These are phyloP conservation scores for Corymbia citriodora DNA, from an alignment of 441 rosid species.

Conservation along the genomic window DNA sequence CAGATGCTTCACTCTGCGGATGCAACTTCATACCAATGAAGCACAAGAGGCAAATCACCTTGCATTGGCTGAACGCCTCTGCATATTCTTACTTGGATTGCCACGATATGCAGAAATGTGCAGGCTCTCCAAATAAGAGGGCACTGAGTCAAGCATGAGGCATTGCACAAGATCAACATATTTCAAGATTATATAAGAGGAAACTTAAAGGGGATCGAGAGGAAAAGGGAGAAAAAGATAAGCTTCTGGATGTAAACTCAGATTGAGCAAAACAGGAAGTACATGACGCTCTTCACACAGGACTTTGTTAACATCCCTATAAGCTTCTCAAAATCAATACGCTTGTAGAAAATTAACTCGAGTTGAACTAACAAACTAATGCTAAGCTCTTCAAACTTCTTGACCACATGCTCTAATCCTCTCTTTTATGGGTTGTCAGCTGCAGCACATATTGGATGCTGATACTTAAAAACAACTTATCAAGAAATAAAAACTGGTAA, in stretches of 20 bases:
- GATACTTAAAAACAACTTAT: background rate
- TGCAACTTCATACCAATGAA: background rate
- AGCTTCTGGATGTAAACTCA: background rate
- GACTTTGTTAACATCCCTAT: background rate
- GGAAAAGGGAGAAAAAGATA: background rate
- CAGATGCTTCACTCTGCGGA: background rate
- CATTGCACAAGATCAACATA: background rate
- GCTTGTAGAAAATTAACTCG: background rate
- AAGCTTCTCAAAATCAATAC: background rate
- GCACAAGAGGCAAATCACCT: background rate
- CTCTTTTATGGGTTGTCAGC: background rate
- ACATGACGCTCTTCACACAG: background rate
- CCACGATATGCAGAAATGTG: background rate
- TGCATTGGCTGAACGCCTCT: background rate
- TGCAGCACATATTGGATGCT: fast-evolving
- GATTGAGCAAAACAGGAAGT: background rate
- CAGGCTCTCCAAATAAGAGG: background rate
- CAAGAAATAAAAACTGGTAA: background rate
- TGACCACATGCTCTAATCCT: background rate
- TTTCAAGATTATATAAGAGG: background rate
- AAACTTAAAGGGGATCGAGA: background rate
- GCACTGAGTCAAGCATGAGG: background rate
- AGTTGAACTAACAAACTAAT: background rate
- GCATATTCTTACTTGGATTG: background rate
- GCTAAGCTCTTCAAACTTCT: background rate